phyloP scores from a whole-genome alignment of 2,329 filamentous ascomycete genomes.

The Pezicula radicicola region DNA sequence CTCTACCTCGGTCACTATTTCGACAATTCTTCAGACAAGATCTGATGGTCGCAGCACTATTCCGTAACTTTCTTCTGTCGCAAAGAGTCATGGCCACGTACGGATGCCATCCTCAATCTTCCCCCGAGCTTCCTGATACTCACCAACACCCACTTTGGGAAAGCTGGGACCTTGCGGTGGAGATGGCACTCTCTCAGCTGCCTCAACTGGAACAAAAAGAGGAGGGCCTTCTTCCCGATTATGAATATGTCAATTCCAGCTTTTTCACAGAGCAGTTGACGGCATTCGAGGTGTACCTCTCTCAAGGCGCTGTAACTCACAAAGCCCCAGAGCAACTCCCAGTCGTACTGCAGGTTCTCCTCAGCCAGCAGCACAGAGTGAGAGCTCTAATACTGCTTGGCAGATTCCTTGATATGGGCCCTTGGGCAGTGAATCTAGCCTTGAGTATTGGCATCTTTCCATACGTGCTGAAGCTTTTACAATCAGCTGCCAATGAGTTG shows the following conservation, averaged over 20 bases:
- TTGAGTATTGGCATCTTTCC: conserved; percentile 98
- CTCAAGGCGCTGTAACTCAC: conserved; percentile 76
- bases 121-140: conserved; percentile 87
- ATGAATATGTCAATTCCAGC: conserved; percentile 89
- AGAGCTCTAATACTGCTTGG: conserved; percentile 88
- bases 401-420: conserved; percentile 90
- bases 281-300: conserved; percentile 93
- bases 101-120: conserved; percentile 91
- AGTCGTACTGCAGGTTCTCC: conserved; percentile 90
- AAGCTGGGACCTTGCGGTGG: conserved; percentile 95
- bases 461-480: conserved; percentile 94
- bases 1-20: conserved; percentile 83
- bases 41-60: conserved; percentile 97
- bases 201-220: conserved; percentile 80
- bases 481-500: conserved; percentile 89
- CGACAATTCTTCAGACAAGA: conserved; percentile 97
- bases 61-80: conserved; percentile 91
- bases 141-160: conserved; percentile 94
- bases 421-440: conserved; percentile 97
- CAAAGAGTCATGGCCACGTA: conserved; percentile 96
- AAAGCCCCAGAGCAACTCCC: conserved; percentile 92
- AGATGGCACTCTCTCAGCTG: conserved; percentile 88
- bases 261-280: conserved; percentile 98
- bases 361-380: conserved; percentile 92
- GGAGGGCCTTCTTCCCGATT: conserved; percentile 59